phyloP scores from a whole-genome alignment of 805 yeast genomes.

The Saccharomycopsis amapae region DNA sequence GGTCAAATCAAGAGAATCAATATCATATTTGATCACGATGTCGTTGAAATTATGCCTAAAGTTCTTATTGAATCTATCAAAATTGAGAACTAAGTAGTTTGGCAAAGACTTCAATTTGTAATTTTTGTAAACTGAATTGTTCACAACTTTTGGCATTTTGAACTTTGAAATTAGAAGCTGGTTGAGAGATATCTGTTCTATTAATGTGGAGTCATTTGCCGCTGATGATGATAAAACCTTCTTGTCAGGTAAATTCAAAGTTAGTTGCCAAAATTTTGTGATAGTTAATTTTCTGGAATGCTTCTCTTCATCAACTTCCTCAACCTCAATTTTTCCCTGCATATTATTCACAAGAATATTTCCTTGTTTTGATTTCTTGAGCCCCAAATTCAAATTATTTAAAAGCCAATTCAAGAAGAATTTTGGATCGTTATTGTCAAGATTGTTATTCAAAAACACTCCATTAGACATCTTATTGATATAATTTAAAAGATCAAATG shows the following conservation, averaged over 20 bases:
- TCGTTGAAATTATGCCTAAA: constrained; percentile 48
- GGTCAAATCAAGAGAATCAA: constrained; percentile 32
- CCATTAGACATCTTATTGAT: constrained; percentile 39
- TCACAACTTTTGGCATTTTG: constrained; percentile 33
- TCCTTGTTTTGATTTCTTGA: constrained; percentile 9
- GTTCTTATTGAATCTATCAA: constrained; percentile 44
- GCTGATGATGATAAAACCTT: constrained; percentile 35
- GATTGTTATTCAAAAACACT: constrained; percentile 28
- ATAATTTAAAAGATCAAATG: constrained; percentile 54
- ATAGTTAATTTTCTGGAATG: constrained; percentile 22
- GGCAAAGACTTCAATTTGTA: constrained; percentile 35
- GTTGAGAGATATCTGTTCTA: constrained; percentile 39
- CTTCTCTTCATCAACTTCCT: constrained; percentile 23
- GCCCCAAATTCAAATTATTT: constrained; percentile 34
- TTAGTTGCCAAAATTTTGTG: constrained; percentile 44
- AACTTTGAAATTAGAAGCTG: constrained; percentile 29
- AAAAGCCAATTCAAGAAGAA: constrained; percentile 54
- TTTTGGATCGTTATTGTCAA: constrained; percentile 44
- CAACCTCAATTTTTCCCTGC: constrained; percentile 46
- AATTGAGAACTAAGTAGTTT: constrained; percentile 44
- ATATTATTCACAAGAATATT: constrained; percentile 33
- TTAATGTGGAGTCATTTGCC: constrained; percentile 34
- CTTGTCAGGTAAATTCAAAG: constrained; percentile 53
- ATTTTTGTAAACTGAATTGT: constrained; percentile 26
- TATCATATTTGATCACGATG: constrained; percentile 33